Evolutionary conservation across 225 moss, liverwort and hornwort genomes (phyloP).

Genomic region (Sphagnum tenellum): DNA sequence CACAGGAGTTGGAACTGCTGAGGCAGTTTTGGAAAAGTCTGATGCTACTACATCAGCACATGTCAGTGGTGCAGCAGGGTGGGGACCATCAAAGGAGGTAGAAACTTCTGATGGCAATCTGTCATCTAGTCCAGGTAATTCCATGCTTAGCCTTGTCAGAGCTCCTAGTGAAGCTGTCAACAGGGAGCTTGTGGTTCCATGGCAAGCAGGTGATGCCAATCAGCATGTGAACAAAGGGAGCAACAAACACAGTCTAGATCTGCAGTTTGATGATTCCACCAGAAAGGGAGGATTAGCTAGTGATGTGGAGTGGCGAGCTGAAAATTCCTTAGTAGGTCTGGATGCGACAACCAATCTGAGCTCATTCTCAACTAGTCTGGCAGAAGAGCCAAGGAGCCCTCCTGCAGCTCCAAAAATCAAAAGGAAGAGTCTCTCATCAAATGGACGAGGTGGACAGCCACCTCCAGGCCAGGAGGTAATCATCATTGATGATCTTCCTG

Average conservation of each 20-base stretch:
- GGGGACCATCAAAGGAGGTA: background rate
- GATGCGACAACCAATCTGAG: background rate
- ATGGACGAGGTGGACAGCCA: background rate
- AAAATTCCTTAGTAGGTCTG: background rate
- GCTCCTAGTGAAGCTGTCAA: background rate
- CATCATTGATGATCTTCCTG: constrained; percentile 16
- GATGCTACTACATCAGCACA: background rate
- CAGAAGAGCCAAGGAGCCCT: background rate
- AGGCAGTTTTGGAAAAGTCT: background rate
- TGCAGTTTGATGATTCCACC: background rate
- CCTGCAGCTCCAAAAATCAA: too few species aligned
- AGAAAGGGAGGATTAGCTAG: background rate
- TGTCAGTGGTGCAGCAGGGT: background rate
- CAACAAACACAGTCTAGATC: background rate
- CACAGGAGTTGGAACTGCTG: background rate
- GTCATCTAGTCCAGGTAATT: too few species aligned
- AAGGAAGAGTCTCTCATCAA: too few species aligned
- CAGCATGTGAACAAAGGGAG: background rate
- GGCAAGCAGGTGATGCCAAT: constrained; percentile 4
- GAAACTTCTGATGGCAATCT: background rate
- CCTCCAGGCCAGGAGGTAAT: constrained; percentile 9
- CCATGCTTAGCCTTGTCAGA: too few species aligned
- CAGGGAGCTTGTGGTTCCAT: background rate
- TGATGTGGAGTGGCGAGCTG: background rate
- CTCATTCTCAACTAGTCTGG: background rate